Percentiles rank a stretch among this genome's conserved stretches.
These are phyloP conservation scores for Blastomyces gilchristii DNA, from an alignment of 2,329 filamentous ascomycete genomes.

Conservation along the genomic window DNA sequence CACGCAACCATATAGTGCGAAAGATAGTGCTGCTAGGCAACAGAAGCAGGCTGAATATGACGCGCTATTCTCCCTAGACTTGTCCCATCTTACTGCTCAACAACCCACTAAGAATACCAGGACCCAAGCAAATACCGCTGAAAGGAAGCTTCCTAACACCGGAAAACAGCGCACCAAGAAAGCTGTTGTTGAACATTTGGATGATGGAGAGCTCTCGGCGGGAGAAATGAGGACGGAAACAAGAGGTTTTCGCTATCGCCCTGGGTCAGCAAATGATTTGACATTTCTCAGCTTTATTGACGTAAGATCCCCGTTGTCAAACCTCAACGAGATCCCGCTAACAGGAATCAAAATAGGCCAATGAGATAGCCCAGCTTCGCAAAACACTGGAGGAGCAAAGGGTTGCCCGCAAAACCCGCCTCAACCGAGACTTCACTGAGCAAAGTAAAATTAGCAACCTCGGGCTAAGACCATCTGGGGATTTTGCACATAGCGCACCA, in stretches of 20 bases:
- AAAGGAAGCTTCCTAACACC: constrained; percentile 28
- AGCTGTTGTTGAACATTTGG: constrained; percentile 27
- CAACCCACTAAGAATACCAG: not conserved
- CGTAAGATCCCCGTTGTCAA: constrained; percentile 21
- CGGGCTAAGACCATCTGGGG: constrained; percentile 22
- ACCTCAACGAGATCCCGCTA: constrained; percentile 1
- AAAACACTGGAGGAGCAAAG: constrained; percentile 47
- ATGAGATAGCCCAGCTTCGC: constrained; percentile 45
- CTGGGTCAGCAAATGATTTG: constrained; percentile 28
- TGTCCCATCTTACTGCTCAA: not conserved
- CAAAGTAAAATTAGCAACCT: constrained; percentile 32
- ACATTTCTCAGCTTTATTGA: constrained; percentile 49
- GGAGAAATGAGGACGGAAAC: constrained; percentile 19
- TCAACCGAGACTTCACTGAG: constrained; percentile 24
- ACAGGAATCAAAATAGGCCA: constrained; percentile 21
- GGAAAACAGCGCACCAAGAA: constrained; percentile 33
- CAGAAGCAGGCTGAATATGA: constrained; percentile 14
- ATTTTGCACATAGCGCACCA: constrained; percentile 29
- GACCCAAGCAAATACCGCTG: constrained; percentile 7
- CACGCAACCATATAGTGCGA: not conserved
- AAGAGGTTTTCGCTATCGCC: constrained; percentile 22
- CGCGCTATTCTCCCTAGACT: constrained; percentile 15
- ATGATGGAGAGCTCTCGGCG: constrained; percentile 21
- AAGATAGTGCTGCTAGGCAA: not conserved
- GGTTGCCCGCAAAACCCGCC: constrained; percentile 34